Percentiles rank a stretch among this genome's conserved stretches.
phyloP scores from a whole-genome alignment of 148 eudicot species.

The Dysphania ambrosioides region DNA sequence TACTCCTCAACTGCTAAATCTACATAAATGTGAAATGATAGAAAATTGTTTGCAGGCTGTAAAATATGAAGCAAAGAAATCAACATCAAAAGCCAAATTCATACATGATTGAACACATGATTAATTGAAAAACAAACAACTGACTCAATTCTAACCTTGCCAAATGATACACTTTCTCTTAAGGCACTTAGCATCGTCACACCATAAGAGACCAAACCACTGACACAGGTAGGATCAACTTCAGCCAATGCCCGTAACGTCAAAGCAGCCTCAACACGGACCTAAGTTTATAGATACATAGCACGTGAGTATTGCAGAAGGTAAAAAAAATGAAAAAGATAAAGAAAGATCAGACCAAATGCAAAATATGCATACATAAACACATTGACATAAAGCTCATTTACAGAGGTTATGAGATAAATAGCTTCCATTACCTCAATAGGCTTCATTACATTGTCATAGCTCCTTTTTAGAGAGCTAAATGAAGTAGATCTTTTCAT shows the following conservation, averaged over 20 bases:
- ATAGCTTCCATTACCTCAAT: not conserved
- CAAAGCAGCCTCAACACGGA: conserved; percentile 94
- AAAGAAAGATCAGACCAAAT: not conserved
- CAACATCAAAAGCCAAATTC: not conserved
- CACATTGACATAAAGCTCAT: not conserved
- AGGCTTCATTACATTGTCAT: not conserved
- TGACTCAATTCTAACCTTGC: conserved; percentile 55
- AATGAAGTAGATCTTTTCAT: not conserved
- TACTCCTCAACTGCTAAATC: too few relatives aligned
- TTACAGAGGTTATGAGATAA: not conserved
- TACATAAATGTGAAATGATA: too few relatives aligned
- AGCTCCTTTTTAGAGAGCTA: not conserved
- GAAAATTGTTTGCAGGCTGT: too few relatives aligned
- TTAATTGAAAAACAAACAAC: not conserved
- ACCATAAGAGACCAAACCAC: conserved; percentile 93
- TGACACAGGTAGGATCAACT: conserved; percentile 98
- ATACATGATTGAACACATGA: conserved; percentile 7
- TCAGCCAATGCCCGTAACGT: conserved; percentile 82
- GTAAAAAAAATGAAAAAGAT: not conserved
- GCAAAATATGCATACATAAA: not conserved
- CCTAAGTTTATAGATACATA: conserved; percentile 37
- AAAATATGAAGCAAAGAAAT: not conserved
- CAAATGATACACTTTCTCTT: conserved; percentile 83
- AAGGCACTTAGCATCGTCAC: conserved; percentile 71
- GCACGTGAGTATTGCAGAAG: conserved; percentile 4